Base-by-base conservation (phyloP, 257 asterid genomes). In the Salvia splendens region DNA sequence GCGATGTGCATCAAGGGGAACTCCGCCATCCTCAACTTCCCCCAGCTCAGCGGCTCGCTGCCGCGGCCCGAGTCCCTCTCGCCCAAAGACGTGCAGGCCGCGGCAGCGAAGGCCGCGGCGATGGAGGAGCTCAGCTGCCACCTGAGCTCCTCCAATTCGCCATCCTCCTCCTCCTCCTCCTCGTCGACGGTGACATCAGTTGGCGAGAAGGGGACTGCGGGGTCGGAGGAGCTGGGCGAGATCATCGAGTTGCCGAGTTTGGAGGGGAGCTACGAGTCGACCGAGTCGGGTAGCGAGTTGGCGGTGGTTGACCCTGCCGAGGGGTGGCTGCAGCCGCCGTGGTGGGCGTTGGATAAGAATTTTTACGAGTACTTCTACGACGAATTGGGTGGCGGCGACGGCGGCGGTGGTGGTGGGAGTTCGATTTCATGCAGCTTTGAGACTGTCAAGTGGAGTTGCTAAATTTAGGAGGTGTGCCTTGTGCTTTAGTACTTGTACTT, bases 211-310 rank as follows among this genome's bases (percentile, higher is more conserved):
- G 24, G 67, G 58, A 64, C 16, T 24, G 30, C 30, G 30, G 30
- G 30, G 30, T 41, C 86, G 79, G 94, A 89, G 15, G 94, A 84
- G 75, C 67, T 91, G 73, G 95, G 80, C 8, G 85, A 91, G 87
- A 83, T 91, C 1, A 88, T 88, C 15, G 91, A 86, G 83, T 65
- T 91, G n/a, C 97, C 96, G 69, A 86, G 87, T 73, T 62, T 91
- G 80, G 94, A 86, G 43, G 92, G 79, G 68, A 65, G 73, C 40
- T 78, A 67, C 35, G 91, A 79, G 61, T 69, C 80, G 66, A 45
- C 78, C 65, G 85, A 72, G 79, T 62, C 79, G 0, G 56, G 68
- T 8, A 63, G 70, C 50, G 82, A 78, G 79, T 48, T 83, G 80
- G 70, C 83, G 20, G 81, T 74, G 70, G 75, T 66, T 43, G 88